These are phyloP conservation scores for Xylaria scruposa DNA, from an alignment of 495 filamentous ascomycete species.

Conservation along the genomic window DNA sequence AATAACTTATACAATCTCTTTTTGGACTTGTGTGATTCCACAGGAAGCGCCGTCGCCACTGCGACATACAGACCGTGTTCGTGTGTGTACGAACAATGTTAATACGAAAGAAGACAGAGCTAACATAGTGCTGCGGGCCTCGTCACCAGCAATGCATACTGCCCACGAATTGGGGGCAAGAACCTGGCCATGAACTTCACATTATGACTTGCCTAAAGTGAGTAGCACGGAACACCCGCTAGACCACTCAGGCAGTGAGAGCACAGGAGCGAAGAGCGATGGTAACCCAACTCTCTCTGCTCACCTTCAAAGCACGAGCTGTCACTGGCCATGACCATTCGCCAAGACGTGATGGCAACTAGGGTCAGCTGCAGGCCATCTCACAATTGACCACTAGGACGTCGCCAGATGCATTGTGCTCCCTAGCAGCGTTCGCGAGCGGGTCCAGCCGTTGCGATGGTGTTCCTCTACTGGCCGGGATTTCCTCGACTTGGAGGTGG, in stretches of 20 bases:
- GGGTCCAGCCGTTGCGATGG: slow-evolving; percentile 22
- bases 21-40: not conserved
- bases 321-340: slow-evolving; percentile 16
- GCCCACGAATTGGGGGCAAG: slow-evolving; percentile 9
- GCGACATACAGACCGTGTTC: slow-evolving; percentile 1
- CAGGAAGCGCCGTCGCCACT: slow-evolving; percentile 21
- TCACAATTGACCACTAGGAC: slow-evolving; percentile 16
- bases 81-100: slow-evolving; percentile 10
- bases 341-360: slow-evolving; percentile 24
- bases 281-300: not conserved
- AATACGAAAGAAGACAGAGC: slow-evolving; percentile 1
- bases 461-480: not conserved
- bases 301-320: slow-evolving; percentile 18
- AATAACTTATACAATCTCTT: not conserved
- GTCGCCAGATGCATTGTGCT: slow-evolving; percentile 3
- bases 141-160: not conserved
- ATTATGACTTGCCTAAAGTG: slow-evolving; percentile 27
- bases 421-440: slow-evolving; percentile 1
- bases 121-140: slow-evolving; percentile 6
- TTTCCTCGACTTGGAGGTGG: slow-evolving; percentile 9
- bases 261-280: not conserved
- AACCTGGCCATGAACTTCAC: not conserved
- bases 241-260: slow-evolving; percentile 1
- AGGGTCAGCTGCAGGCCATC: slow-evolving; percentile 19
- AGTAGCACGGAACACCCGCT: slow-evolving; percentile 14